A percentile compares a stretch with the other conserved stretches of the same genome.
phyloP scores from a whole-genome alignment of 257 asterid species.

The Cynanchum wilfordii region DNA sequence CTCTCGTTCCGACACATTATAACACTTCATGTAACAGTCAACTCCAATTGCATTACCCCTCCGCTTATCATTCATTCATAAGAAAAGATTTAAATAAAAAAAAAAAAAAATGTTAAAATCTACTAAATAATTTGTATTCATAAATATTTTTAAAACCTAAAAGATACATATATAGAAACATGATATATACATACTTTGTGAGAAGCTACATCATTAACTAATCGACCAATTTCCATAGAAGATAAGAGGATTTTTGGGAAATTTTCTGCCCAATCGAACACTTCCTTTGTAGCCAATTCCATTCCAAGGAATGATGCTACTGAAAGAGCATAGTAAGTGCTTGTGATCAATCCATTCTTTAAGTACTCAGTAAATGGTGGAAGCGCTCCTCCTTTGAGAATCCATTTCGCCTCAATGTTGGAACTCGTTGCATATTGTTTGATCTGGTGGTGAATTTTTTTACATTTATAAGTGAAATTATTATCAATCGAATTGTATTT shows the following conservation, averaged over 20 bases:
- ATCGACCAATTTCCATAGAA: background rate
- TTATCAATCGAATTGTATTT: too few relatives aligned
- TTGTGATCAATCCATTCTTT: slow-evolving; percentile 2
- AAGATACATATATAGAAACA: too few relatives aligned
- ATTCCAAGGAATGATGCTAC: slow-evolving; percentile 9
- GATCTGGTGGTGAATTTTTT: too few relatives aligned
- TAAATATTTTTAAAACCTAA: too few relatives aligned
- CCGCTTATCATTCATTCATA: background rate
- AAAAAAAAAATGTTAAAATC: too few relatives aligned
- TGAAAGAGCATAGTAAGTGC: slow-evolving; percentile 9
- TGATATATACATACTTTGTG: background rate
- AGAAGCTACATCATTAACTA: slow-evolving; percentile 19
- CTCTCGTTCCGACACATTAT: background rate
- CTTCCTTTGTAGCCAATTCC: background rate
- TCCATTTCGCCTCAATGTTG: slow-evolving; percentile 7
- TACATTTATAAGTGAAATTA: too few relatives aligned
- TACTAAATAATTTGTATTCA: too few relatives aligned
- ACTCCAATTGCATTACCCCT: background rate
- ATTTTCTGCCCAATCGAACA: slow-evolving; percentile 15
- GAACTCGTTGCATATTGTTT: background rate
- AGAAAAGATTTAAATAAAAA: background rate
- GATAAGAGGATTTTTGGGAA: slow-evolving; percentile 14
- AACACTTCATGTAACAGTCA: background rate
- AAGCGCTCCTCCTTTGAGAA: slow-evolving; percentile 3
- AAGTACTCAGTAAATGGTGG: slow-evolving; percentile 24